These are phyloP conservation scores for Podosphaera fusca DNA, from an alignment of 2,329 filamentous ascomycete species.

Conservation along the genomic window DNA sequence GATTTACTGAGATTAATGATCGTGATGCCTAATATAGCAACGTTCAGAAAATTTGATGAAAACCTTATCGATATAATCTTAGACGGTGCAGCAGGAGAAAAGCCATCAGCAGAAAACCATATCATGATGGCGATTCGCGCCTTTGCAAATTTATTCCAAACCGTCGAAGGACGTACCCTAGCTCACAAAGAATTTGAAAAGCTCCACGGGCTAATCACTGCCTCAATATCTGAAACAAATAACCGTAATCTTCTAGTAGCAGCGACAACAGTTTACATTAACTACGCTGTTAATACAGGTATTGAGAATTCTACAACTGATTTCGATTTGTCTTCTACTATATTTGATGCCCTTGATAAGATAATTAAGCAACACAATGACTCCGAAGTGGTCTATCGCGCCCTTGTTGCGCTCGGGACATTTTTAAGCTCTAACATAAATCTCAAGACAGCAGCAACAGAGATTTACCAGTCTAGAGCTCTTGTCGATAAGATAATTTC, in stretches of 20 bases:
- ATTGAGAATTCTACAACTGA: slow-evolving; percentile 5
- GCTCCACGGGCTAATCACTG: slow-evolving; percentile 24
- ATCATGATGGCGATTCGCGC: slow-evolving; percentile 68
- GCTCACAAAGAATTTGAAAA: slow-evolving; percentile 34
- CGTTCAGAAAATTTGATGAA: slow-evolving; percentile 27
- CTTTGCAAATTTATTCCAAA: slow-evolving; percentile 65
- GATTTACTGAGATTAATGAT: slow-evolving; percentile 73
- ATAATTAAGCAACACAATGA: slow-evolving; percentile 47
- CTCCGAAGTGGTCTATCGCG: slow-evolving; percentile 62
- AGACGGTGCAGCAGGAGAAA: slow-evolving; percentile 29
- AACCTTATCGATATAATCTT: slow-evolving; percentile 40
- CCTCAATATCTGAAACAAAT: slow-evolving; percentile 36
- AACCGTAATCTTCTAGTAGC: slow-evolving; percentile 73
- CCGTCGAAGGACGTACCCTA: slow-evolving; percentile 43
- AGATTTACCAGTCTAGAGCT: slow-evolving; percentile 28
- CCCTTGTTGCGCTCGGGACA: slow-evolving; percentile 65
- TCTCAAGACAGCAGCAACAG: slow-evolving; percentile 31
- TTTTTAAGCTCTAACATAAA: slow-evolving; percentile 34
- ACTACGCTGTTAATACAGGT: slow-evolving; percentile 55
- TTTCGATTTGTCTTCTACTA: slow-evolving; percentile 22
- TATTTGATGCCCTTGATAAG: slow-evolving; percentile 34
- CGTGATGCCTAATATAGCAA: slow-evolving; percentile 41
- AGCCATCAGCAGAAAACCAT: slow-evolving; percentile 49
- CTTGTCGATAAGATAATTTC: slow-evolving; percentile 24
- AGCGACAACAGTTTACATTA: slow-evolving; percentile 60